Percentiles rank a stretch among this genome's conserved stretches.
phyloP scores from a whole-genome alignment of 768 basidiomycete genomes.

The Rhodotorula toruloides region DNA sequence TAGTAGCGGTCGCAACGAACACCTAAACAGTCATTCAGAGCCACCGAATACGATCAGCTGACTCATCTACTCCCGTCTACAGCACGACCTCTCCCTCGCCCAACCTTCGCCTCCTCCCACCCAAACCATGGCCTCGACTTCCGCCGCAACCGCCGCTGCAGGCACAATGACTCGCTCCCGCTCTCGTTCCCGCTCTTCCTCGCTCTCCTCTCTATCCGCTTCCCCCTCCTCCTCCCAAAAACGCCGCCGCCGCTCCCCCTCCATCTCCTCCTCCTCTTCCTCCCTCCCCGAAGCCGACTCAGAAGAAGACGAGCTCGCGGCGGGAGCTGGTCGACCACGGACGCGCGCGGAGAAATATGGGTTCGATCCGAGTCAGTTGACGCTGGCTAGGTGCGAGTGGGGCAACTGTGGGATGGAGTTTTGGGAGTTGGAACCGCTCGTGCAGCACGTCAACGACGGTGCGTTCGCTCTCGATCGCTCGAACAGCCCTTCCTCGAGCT shows the following conservation, averaged over 20 bases:
- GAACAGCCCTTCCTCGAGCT: not conserved
- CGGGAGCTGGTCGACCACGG: too few relatives aligned
- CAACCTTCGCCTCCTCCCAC: not conserved
- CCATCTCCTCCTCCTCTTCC: not conserved
- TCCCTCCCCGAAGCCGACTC: slow-evolving; percentile 5
- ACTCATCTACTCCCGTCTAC: too few relatives aligned
- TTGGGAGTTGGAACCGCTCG: slow-evolving; percentile 65
- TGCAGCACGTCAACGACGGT: slow-evolving; percentile 80
- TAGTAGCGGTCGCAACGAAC: too few relatives aligned
- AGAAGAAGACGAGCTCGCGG: slow-evolving; percentile 1
- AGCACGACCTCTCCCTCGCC: not conserved
- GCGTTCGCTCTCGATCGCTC: slow-evolving; percentile 42
- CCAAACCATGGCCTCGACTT: slow-evolving; percentile 1
- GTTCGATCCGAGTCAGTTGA: slow-evolving; percentile 11
- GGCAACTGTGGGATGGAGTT: slow-evolving; percentile 66
- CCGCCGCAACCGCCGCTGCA: not conserved
- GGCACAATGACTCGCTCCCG: slow-evolving; percentile 3
- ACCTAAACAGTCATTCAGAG: too few relatives aligned
- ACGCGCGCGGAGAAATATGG: slow-evolving; percentile 1
- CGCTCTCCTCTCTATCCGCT: slow-evolving; percentile 9
- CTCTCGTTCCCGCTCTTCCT: slow-evolving; percentile 4
- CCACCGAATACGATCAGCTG: too few relatives aligned
- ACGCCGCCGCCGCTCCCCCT: not conserved
- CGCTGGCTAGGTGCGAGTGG: slow-evolving; percentile 68
- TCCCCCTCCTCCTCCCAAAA: not conserved